phyloP scores from a whole-genome alignment of 1,284 basidiomycete genomes.

The Cryptococcus sp. region DNA sequence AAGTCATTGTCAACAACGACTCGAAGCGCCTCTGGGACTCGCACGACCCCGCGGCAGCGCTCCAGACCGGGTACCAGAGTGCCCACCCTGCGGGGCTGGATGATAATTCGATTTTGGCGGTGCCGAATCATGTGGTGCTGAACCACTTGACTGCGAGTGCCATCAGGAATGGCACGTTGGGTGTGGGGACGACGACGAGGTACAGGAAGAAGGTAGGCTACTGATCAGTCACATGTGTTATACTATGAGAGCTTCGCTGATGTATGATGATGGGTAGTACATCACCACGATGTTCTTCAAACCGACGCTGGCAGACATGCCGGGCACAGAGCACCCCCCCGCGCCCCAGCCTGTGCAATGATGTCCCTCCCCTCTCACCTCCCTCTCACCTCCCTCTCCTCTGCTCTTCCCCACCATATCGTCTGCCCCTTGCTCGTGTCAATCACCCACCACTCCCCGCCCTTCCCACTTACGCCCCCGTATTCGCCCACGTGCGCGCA shows the following conservation, averaged over 20 bases:
- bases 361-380: neutral
- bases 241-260: no score
- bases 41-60: conserved; percentile 13
- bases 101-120: conserved; percentile 87
- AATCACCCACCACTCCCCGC: no score
- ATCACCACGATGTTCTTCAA: conserved; percentile 67
- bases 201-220: conserved; percentile 83
- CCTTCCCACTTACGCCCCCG: no score
- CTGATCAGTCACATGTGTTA: no score
- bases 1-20: conserved; percentile 78
- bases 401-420: no score
- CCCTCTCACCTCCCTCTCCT: neutral
- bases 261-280: conserved; percentile 50
- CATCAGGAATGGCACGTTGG: conserved; percentile 89
- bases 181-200: conserved; percentile 87
- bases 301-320: conserved; percentile 48
- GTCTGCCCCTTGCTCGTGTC: no score
- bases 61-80: conserved; percentile 30
- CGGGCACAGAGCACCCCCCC: neutral
- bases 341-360: conserved; percentile 1
- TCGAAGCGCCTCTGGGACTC: conserved; percentile 44
- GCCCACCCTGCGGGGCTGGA: conserved; percentile 55
- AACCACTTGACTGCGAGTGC: conserved; percentile 95
- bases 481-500: no score
- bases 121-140: conserved; percentile 90